These are phyloP conservation scores for Massariosphaeria phaeospora DNA, from an alignment of 495 filamentous ascomycete genomes.

Conservation along the genomic window DNA sequence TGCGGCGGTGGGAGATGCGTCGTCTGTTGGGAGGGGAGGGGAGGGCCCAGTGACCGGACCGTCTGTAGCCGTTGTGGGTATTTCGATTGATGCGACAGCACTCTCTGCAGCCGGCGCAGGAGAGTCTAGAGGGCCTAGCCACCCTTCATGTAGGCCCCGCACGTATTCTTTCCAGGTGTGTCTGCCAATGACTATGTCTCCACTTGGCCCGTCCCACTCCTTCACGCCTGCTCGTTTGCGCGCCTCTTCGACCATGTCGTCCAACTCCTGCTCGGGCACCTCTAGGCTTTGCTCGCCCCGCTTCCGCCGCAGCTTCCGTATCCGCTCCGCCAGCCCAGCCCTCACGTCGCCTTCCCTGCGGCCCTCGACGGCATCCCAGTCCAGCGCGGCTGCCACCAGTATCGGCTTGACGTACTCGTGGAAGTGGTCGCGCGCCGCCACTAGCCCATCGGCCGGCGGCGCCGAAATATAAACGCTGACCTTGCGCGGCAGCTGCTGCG, in stretches of 20 bases:
- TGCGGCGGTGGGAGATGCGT: constrained; percentile 35
- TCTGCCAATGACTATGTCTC: constrained; percentile 84
- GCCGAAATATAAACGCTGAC: constrained; percentile 80
- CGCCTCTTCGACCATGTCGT: constrained; percentile 31
- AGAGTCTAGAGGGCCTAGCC: constrained; percentile 76
- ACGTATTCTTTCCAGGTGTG: constrained; percentile 98
- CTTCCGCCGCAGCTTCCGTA: constrained; percentile 61
- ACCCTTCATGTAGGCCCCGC: constrained; percentile 88
- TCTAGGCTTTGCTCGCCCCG: constrained; percentile 48
- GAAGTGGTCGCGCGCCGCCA: constrained; percentile 83
- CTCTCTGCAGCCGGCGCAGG: constrained; percentile 35
- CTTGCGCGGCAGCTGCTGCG: constrained; percentile 71
- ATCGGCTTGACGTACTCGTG: constrained; percentile 93
- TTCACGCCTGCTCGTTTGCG: constrained; percentile 51
- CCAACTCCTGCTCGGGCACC: constrained; percentile 49
- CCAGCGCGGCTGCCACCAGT: constrained; percentile 79
- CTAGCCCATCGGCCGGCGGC: constrained; percentile 79
- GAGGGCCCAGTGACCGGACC: neutral
- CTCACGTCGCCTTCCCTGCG: constrained; percentile 82
- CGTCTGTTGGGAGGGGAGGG: constrained; percentile 28
- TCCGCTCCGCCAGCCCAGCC: constrained; percentile 71
- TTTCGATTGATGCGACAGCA: neutral
- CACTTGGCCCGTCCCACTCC: constrained; percentile 66
- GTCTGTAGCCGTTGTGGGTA: neutral
- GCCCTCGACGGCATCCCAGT: constrained; percentile 94